Evolutionary conservation across 2,329 filamentous ascomycete genomes (phyloP).

Genomic region (Apiospora sp.): DNA sequence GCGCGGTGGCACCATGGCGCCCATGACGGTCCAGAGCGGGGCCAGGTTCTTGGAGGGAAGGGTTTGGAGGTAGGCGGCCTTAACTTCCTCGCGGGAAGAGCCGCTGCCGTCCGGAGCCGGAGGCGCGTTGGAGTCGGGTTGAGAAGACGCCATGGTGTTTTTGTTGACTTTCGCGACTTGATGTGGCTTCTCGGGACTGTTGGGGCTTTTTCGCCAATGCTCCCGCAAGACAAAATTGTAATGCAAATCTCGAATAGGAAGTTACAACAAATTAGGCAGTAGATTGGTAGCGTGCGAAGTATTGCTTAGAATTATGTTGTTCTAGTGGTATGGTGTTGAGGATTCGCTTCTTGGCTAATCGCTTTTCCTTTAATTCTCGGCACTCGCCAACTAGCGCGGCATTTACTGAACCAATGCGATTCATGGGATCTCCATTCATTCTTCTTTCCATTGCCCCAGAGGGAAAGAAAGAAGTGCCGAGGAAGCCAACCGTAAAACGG

Average conservation of each 20-base stretch:
- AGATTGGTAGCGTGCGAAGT: too few relatives aligned
- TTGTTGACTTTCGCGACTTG: too few relatives aligned
- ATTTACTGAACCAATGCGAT: not conserved
- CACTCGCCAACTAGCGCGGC: not conserved
- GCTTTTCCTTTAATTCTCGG: too few relatives aligned
- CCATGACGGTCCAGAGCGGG: constrained; percentile 25
- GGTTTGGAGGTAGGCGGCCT: constrained; percentile 19
- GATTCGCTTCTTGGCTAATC: too few relatives aligned
- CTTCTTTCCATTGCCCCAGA: not conserved
- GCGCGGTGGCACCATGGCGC: constrained; percentile 42
- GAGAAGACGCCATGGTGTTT: not conserved
- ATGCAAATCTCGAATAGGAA: too few relatives aligned
- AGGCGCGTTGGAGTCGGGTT: too few relatives aligned
- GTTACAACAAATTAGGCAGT: too few relatives aligned
- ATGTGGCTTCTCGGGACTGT: not conserved
- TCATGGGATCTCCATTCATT: too few relatives aligned
- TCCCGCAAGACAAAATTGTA: too few relatives aligned
- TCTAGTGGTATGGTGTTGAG: not conserved
- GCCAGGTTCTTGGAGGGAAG: constrained; percentile 16
- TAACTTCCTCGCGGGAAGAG: not conserved
- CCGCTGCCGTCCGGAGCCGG: too few relatives aligned
- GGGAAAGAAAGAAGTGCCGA: not conserved
- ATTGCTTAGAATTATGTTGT: not conserved
- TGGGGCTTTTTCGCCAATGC: too few relatives aligned
- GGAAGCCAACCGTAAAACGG: not conserved